Evolutionary conservation across 352 stramenopile genomes (phyloP), one percentile per base, ranked within the genome.

Genomic region (Pythium phragmitis): DNA sequence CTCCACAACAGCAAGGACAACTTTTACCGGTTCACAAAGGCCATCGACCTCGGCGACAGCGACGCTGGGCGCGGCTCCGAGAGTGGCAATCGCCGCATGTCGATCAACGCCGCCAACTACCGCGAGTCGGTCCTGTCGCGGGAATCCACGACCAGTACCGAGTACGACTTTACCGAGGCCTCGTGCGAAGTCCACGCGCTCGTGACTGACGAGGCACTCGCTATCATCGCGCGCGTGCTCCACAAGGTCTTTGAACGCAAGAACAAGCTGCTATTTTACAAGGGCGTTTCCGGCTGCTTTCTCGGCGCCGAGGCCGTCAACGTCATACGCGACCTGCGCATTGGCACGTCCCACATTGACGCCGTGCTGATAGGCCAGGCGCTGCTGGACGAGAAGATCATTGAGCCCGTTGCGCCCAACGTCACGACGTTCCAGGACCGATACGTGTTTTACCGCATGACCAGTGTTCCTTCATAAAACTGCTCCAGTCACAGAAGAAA

Each of bases 191-290:
- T 91, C 14, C 81, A 94, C 59, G 84, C 87, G 33, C 73, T 95
- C 6, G 81, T 91, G 43, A 92, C 87, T n/a, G 87, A 94, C 47
- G 87, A 95, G 61, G 66, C 74, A 45, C 70, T 95, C 14, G 69
- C 73, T 7, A 72, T 92, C 45, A 36, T 94, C 17, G 68, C 82
- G 4, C 80, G 78, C 36, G 80, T 95, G 50, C 70, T 95, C 37
- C 76, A 87, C 72, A 91, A 88, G 55, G 75, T 92, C 39, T 92
- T 95, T 46, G 85, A 93, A 68, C 86, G 82, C 68, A 95, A 91
- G 67, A 93, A 93, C 80, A 95, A 95, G 56, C 52, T 95, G 49
- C 73, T 95, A 48, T 90, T 88, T 55, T 93, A 95, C 80, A 95
- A 95, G 74, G 85, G 87, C 68, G 85, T 87, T 46, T 73, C 77